Base-by-base conservation (phyloP, 2,329 filamentous ascomycete species). In the Fusarium sacchari region DNA sequence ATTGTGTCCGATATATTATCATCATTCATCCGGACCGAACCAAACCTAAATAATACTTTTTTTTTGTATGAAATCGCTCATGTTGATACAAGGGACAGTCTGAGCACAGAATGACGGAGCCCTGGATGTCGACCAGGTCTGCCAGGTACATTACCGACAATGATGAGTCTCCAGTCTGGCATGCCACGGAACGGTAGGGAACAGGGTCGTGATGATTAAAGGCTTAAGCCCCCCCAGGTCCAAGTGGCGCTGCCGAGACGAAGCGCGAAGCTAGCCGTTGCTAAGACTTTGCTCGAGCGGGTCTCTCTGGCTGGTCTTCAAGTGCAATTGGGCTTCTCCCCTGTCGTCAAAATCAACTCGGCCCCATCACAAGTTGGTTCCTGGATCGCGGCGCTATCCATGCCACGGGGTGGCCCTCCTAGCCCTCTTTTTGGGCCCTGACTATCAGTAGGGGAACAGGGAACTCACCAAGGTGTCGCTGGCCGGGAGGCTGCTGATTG, bases 371-470 rank as follows among this genome's bases (percentile, higher is more conserved):
- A 40, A 72, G 75, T 65, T 28, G 40, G 76, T 78, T 77, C 76
- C 76, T 78, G 76, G 76, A 69, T 78, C 71, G 69, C 60, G 66
- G 64, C 75, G 76, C 75, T 73, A 75, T 71, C 76, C 67, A 76
- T 75, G 75, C 66, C 71, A 71, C 69, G 73, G 74, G 73, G 75
- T 78, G 75, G 72, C 61, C 61, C 76, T 61, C 43, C 74, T 78
- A 74, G 72, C 61, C 61, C 76, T 61, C 43, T 75, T 63, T 64
- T 67, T 50, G 60, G 65, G 61, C 66, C 65, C 50, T 57, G 49
- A 44, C 63, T 65, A 63, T 70, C 62, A 63, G 37, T 60, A 67
- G 56, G 68, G 62, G 52, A 59, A 30, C 44, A 60, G 50, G 58
- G 50, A 64, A 44, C 40, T n/a, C 40, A 59, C 43, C 75, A 66